Evolutionary conservation across 108 stramenopile genomes (phyloP), one percentile per base, ranked within the genome.

Genomic region (Thalassiosira profunda): DNA sequence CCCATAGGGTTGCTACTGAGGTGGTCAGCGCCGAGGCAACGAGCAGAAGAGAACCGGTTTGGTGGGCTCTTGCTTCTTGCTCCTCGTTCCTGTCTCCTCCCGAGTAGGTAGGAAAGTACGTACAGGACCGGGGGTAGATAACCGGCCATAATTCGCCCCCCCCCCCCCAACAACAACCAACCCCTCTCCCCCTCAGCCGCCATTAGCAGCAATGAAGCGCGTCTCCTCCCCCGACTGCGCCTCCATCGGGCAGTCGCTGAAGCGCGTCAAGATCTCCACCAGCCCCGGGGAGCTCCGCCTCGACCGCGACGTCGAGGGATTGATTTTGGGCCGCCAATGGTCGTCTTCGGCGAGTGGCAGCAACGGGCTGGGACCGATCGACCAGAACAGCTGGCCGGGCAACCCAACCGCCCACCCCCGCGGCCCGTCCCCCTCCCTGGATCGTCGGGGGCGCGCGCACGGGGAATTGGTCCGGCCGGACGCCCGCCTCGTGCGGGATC

Each of bases 281-380:
- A 68, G 72, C 48, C 86, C 86, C 14, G 89, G 89, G 1, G 89
- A 90, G 67, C 81, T 90, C 5, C 84, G 89, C 10, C 57, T 90
- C 0, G 82, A 90, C 30, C 67, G 78, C 10, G 89, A 90, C 52
- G 48, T 90, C 9, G 73, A 80, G 63, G 36, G 36, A 29, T 62
- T 77, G 44, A 75, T 75, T 42, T 61, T 33, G 15, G 40, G 37
- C 14, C 72, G 67, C n/a, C 57, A 38, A 6, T 72, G 84, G 67
- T 45, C 28, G 23, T 31, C 70, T n/a, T 60, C 40, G 38, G 9
- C 47, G 30, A 34, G 37, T 60, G 29, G 42, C 24, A 42, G 38
- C 15, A n/a, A 2, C 48, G 8, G 1, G 33, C 20, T 20, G 29
- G 56, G 35, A 4, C 56, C 35, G 20, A 36, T 29, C 8, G 51